These are phyloP conservation scores for Podila horticola DNA, from an alignment of 192 early-diverging fungal species.

Conservation along the genomic window DNA sequence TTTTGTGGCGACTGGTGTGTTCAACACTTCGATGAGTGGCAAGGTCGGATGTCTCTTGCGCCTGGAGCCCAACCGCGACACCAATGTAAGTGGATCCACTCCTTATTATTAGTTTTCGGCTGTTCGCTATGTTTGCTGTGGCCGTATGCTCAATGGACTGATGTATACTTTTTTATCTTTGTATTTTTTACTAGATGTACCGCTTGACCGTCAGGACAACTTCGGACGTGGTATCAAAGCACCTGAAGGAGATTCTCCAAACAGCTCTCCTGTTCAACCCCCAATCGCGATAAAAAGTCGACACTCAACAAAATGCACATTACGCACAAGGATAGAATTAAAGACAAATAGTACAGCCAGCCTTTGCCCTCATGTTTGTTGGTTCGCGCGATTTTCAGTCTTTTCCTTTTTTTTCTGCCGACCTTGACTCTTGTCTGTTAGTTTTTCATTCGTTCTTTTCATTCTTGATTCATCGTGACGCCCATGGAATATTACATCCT, in stretches of 20 bases:
- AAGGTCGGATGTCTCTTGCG: slow-evolving; percentile 93
- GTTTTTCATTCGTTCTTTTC: no score
- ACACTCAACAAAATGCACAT: not conserved
- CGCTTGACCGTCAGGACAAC: slow-evolving; percentile 92
- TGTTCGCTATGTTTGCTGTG: not conserved
- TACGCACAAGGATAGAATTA: not conserved
- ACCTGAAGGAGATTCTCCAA: slow-evolving; percentile 54
- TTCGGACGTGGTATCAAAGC: slow-evolving; percentile 77
- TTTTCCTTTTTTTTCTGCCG: no score
- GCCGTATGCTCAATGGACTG: no score
- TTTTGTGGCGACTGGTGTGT: slow-evolving; percentile 90
- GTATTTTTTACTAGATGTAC: slow-evolving; percentile 71
- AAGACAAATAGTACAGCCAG: not conserved
- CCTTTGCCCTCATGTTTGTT: no score
- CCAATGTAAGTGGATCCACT: slow-evolving; percentile 68
- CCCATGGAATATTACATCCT: no score
- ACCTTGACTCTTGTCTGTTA: no score
- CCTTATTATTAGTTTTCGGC: not conserved
- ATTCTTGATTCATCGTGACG: no score
- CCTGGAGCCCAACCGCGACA: slow-evolving; percentile 86
- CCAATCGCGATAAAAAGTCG: not conserved
- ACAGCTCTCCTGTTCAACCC: slow-evolving; percentile 42
- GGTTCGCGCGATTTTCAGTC: no score
- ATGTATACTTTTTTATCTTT: not conserved
- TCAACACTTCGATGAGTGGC: slow-evolving; percentile 75